Percentiles rank a stretch among this genome's conserved stretches.
Evolutionary conservation across 306 rosid genomes (phyloP).

Genomic region (Prunus persica): DNA sequence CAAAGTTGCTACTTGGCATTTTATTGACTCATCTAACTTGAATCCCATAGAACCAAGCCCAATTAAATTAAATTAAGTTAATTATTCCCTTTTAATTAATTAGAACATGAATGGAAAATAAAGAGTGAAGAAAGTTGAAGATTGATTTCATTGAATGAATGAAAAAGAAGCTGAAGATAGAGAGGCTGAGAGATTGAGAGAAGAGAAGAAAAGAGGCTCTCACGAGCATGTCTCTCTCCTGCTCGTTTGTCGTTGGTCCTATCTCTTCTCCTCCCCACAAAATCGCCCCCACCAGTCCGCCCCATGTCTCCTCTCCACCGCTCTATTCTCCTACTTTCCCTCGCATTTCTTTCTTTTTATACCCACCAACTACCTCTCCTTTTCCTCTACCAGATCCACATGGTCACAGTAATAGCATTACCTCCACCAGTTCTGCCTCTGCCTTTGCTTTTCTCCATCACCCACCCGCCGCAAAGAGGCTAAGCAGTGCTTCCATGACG

Average conservation of each 20-base stretch:
- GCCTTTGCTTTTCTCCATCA: constrained; percentile 25
- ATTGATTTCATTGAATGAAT: neutral
- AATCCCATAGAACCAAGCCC: too few species aligned
- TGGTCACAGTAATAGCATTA: neutral
- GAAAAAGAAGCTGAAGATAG: neutral
- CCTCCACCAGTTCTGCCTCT: neutral
- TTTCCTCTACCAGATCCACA: neutral
- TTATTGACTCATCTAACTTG: too few species aligned
- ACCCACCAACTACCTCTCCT: neutral
- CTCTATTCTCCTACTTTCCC: constrained; percentile 24
- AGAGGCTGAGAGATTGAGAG: neutral
- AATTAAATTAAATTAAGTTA: too few species aligned
- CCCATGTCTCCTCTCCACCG: constrained; percentile 14
- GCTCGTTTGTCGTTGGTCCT: neutral
- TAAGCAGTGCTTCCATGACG: constrained; percentile 19
- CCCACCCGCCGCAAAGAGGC: constrained; percentile 5
- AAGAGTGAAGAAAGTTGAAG: neutral
- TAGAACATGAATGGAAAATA: neutral
- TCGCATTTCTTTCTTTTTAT: constrained; percentile 15
- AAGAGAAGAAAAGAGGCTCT: neutral
- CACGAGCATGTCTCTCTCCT: constrained; percentile 10
- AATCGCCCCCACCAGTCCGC: constrained; percentile 2
- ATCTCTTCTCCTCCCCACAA: constrained; percentile 31
- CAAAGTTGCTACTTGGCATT: too few species aligned
- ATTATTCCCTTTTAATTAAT: too few species aligned